Evolutionary conservation across 805 yeast species (phyloP).

Genomic region (Wickerhamiella qilinensis): DNA sequence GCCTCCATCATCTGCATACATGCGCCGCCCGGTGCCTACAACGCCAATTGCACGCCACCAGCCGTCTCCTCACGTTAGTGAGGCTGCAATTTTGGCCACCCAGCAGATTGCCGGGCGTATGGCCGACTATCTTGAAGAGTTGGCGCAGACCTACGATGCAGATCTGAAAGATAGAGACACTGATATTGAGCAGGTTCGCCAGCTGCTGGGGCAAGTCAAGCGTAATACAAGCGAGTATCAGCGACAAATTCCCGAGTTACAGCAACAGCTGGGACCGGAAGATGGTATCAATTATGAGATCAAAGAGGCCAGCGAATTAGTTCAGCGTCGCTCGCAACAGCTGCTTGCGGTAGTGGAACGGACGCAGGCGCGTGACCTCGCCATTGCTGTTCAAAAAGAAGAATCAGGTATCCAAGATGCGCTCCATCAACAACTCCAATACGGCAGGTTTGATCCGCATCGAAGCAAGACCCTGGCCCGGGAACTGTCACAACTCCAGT

Average conservation of each 20-base stretch:
- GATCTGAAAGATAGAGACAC: slow-evolving; percentile 40
- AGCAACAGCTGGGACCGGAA: slow-evolving; percentile 19
- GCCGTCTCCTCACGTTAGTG: slow-evolving; percentile 13
- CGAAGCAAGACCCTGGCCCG: slow-evolving; percentile 21
- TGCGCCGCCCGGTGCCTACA: neutral
- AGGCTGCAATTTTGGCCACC: slow-evolving; percentile 9
- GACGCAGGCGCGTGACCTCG: slow-evolving; percentile 45
- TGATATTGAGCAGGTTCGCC: slow-evolving; percentile 33
- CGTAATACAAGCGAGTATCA: slow-evolving; percentile 26
- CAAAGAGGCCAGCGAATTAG: slow-evolving; percentile 17
- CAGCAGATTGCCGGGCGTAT: slow-evolving; percentile 12
- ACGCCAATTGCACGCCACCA: slow-evolving; percentile 3
- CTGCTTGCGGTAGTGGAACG: slow-evolving; percentile 38
- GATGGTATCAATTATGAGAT: slow-evolving; percentile 10
- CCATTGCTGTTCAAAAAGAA: slow-evolving; percentile 40
- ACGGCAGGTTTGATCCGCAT: slow-evolving; percentile 6
- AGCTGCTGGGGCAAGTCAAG: slow-evolving; percentile 27
- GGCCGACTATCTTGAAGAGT: slow-evolving; percentile 20
- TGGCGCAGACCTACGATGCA: slow-evolving; percentile 34
- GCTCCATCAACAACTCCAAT: slow-evolving; percentile 11
- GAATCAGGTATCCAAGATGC: slow-evolving; percentile 24
- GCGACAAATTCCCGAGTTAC: slow-evolving; percentile 17
- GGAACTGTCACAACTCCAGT: slow-evolving; percentile 27
- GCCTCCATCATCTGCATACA: slow-evolving; percentile 12
- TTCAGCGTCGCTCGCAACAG: slow-evolving; percentile 18